Evolutionary conservation across 2,329 filamentous ascomycete species (phyloP), one percentile per base, ranked within the genome.

Genomic region (Venturia effusa): DNA sequence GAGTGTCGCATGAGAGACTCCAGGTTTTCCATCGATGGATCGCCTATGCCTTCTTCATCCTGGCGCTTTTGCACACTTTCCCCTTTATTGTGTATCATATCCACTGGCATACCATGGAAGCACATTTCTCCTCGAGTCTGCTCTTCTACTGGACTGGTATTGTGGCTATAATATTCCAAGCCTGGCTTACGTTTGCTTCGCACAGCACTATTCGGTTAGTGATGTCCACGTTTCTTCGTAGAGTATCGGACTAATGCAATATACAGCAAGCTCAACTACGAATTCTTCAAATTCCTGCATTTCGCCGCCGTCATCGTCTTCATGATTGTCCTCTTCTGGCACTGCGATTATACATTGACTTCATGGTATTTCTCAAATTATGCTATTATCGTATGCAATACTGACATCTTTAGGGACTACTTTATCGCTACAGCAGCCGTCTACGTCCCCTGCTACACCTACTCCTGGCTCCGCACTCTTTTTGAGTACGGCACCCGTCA

Each of bases 1-100:
- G 93, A 17, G 93, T 97, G 68, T 90, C 92, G 2, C 92, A 94
- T 43, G 93, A 97, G 73, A 83, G 93, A 61, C 82, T 97, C 61
- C 96, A 96, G 69, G 92, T 97, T 39, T 83, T 97, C 66, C 93
- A 97, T 75, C 86, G 93, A 69, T 97, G 92, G 92, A 85, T 89
- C 7, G 90, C 88, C 32, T 96, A 96, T 72, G 77, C 97, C 15
- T 94, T 89, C 71, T 80, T 96, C 1, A 87, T 95, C 66, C 79
- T 97, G 64, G 87, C 89, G 30, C 79, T 97, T 62, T 81, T 96
- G 19, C 93, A 97, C 72, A 90, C 87, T 22, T 80, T 96, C n/a
- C 93, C 93, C 0, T 97, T 95, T 72, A 74, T 79, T 7, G 82
- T 90, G 1, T 96, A 90, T 71, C 80, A 85, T 61, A 80, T 82